phyloP scores from a whole-genome alignment of 2,329 filamentous ascomycete genomes.

The Phialophora chinensis region DNA sequence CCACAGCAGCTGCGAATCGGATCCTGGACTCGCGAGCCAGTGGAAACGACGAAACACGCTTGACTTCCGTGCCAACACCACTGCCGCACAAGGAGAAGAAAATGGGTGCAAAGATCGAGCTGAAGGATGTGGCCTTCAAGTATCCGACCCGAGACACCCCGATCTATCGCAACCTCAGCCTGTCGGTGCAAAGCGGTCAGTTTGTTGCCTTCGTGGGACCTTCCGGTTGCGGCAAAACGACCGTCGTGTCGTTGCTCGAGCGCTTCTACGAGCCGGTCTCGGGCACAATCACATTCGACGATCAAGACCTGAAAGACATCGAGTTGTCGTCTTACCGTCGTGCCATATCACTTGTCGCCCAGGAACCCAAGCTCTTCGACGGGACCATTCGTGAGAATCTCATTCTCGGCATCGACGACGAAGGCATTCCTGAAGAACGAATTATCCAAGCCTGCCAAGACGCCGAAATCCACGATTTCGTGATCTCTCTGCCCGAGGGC shows the following conservation, averaged over 20 bases:
- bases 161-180: constrained; percentile 44
- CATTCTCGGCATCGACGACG: constrained; percentile 50
- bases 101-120: constrained; percentile 43
- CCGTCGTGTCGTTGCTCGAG: constrained; percentile 54
- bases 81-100: constrained; percentile 20
- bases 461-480: constrained; percentile 61
- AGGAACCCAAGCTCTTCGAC: constrained; percentile 55
- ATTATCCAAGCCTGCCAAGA: constrained; percentile 56
- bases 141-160: constrained; percentile 45
- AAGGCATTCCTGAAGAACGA: constrained; percentile 46
- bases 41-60: constrained; percentile 44
- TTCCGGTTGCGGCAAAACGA: constrained; percentile 57
- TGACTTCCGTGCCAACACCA: constrained; percentile 62
- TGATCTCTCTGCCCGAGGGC: constrained; percentile 59
- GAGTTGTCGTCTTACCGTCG: constrained; percentile 44
- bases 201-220: constrained; percentile 56
- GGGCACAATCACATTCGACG: constrained; percentile 49
- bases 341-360: constrained; percentile 47
- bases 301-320: constrained; percentile 42
- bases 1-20: constrained; percentile 47
- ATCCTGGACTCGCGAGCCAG: constrained; percentile 43
- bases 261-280: constrained; percentile 53
- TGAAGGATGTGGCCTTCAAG: constrained; percentile 46
- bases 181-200: constrained; percentile 48
- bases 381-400: constrained; percentile 57